Evolutionary conservation across 352 stramenopile species (phyloP), one percentile per base, ranked within the genome.

Genomic region (Pythium sp.): DNA sequence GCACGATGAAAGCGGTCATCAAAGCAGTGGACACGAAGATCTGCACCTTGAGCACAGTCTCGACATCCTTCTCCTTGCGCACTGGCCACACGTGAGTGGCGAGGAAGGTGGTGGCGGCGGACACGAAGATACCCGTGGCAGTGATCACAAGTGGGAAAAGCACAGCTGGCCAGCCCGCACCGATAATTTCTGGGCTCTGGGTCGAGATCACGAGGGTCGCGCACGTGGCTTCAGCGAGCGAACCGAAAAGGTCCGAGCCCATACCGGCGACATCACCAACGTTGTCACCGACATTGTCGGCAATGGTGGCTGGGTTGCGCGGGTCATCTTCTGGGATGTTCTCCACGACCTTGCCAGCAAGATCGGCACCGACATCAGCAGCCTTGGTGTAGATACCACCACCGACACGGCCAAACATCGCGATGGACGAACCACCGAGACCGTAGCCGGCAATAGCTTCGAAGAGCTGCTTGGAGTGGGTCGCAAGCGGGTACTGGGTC

Each of bases 371-470:
- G 38, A 99, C 98, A 90, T 99, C 98, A 34, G 98, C 98, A 64
- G 98, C 98, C 89, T 99, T 99, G 65, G 98, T 99, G 90, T 99
- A 99, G 84, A 99, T 99, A 82, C 98, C 98, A 70, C 98, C 98
- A 70, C 97, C 98, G 53, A 99, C 97, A 91, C 98, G 97, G 65
- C 97, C 97, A 78, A 99, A 99, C 89, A 99, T 98, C 65, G 98
- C 98, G 80, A 99, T 99, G 32, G 93, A 99, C 62, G 94, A 99
- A 76, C 95, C 98, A 62, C 98, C 98, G 43, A 99, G 85, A 86
- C 95, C 96, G 78, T 99, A 99, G 72, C 98, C 97, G 57, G 97
- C 98, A 58, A 99, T 93, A 68, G 86, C 95, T 75, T 99, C 97
- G 62, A 99, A 99, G 60, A 98, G 78, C 76, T 93, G 79, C 76